These are phyloP conservation scores for Talaromyces funiculosus DNA, from an alignment of 2,329 filamentous ascomycete species.

Conservation along the genomic window DNA sequence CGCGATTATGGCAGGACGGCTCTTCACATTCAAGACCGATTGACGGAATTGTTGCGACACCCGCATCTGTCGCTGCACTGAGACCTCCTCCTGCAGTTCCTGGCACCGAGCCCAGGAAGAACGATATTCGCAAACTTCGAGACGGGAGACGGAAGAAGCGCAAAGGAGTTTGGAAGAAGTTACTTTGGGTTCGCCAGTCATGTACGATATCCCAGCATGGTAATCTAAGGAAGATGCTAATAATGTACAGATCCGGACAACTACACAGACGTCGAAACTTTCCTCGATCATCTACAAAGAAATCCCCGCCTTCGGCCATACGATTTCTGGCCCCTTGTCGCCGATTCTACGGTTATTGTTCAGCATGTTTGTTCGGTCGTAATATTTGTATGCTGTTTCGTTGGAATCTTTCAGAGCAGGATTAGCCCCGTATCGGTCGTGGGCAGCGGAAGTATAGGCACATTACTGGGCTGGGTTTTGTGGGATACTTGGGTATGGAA, in stretches of 20 bases:
- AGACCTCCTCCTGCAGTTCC: conserved; percentile 37
- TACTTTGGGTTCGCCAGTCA: conserved; percentile 96
- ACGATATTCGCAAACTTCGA: conserved; percentile 47
- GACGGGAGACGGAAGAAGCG: conserved; percentile 62
- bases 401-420: conserved; percentile 78
- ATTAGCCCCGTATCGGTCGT: conserved; percentile 89
- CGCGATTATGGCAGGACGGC: conserved; percentile 46
- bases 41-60: conserved; percentile 39
- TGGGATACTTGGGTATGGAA: conserved; percentile 88
- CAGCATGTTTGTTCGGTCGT: conserved; percentile 94
- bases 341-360: conserved; percentile 91
- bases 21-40: conserved; percentile 29
- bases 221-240: neutral
- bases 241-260: conserved; percentile 76
- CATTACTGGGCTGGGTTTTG: conserved; percentile 79
- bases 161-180: conserved; percentile 82
- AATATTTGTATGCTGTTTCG: conserved; percentile 91
- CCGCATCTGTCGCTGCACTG: conserved; percentile 34
- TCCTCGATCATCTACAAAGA: conserved; percentile 89
- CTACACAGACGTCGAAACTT: conserved; percentile 94
- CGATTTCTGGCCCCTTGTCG: conserved; percentile 95
- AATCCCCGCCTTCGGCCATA: conserved; percentile 92
- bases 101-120: conserved; percentile 28
- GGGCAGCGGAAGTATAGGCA: conserved; percentile 74
- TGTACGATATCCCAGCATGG: conserved; percentile 50